Base-by-base conservation (phyloP, 768 basidiomycete genomes). In the Plicaturopsis crispa region DNA sequence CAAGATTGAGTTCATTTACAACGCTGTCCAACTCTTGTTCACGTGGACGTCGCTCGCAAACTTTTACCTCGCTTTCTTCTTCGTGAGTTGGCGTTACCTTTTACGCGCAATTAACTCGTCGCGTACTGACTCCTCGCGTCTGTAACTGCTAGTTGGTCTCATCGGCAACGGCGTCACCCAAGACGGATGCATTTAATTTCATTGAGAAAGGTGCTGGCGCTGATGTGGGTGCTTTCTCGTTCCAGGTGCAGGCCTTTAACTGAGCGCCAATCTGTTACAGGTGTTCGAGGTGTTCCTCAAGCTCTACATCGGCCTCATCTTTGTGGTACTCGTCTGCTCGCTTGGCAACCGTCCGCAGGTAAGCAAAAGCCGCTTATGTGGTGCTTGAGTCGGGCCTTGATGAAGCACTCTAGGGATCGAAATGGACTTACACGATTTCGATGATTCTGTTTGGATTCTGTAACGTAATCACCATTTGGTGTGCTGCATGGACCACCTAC, bases 21-120 rank as follows among this genome's bases (percentile, higher is more conserved):
- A 94, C 49, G 79, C 81, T 2, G 48, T 93, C 20, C 86, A 92
- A 48, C 78, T 97, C 17, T 30, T 96, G 39, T 96, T 98, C 60
- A 85, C 91, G 11, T 98, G 93, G 93, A 93, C 91, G 6, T 77
- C 83, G 12, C 66, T 94, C 31, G 92, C 88, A 22, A 94, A 93
- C 57, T 96, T 91, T 64, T 96, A 90, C 57, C 70, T 94, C 36
- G 86, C 90, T 30, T 92, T 93, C 69, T 93, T 86, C 73, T 93
- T 92, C 61, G 84, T 88, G 49, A 62, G 84, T 69, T 49, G 12
- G 36, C 41, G 1, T 51, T 53, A 33, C n/a, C 21, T 46, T 20
- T 36, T 51, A 16, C 43, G 44, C 4, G 40, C 26, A 49, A 6
- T 49, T 55, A 37, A 35, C 38, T n/a, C 36, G 43, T 32, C n/a